These are phyloP conservation scores for Globisporangium paddicum DNA, from an alignment of 352 stramenopile genomes.

Conservation along the genomic window DNA sequence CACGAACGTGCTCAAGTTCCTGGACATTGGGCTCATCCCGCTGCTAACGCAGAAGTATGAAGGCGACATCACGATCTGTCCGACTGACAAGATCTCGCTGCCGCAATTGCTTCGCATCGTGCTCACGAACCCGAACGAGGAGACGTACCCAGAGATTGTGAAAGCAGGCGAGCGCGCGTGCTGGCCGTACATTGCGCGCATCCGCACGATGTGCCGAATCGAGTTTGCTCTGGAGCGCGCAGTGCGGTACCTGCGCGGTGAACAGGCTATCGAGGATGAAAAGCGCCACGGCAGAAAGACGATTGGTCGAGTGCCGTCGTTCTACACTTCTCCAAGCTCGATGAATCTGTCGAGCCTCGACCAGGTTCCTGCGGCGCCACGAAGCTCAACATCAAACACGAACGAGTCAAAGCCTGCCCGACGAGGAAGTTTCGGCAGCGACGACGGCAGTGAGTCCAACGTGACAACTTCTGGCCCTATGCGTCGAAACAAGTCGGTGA, in stretches of 20 bases:
- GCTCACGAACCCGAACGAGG: slow-evolving; percentile 72
- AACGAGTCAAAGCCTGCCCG: not conserved
- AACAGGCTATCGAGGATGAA: slow-evolving; percentile 81
- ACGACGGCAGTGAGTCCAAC: slow-evolving; percentile 1
- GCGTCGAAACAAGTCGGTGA: slow-evolving; percentile 69
- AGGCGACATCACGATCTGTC: slow-evolving; percentile 97
- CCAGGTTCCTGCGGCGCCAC: slow-evolving; percentile 16
- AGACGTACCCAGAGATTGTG: slow-evolving; percentile 65
- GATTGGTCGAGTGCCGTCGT: slow-evolving; percentile 77
- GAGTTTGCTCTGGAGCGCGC: slow-evolving; percentile 95
- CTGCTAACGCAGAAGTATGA: slow-evolving; percentile 94
- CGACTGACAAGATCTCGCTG: slow-evolving; percentile 87
- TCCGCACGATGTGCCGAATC: slow-evolving; percentile 95
- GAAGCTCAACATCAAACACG: slow-evolving; percentile 13
- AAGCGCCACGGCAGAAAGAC: slow-evolving; percentile 61
- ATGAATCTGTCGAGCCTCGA: slow-evolving; percentile 81
- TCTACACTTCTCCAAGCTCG: slow-evolving; percentile 84
- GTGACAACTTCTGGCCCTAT: slow-evolving; percentile 18
- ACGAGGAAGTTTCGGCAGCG: slow-evolving; percentile 12
- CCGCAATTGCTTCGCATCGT: slow-evolving; percentile 72
- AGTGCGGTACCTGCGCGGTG: slow-evolving; percentile 72
- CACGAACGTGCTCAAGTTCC: slow-evolving; percentile 76
- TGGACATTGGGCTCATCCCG: slow-evolving; percentile 78
- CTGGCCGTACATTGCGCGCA: slow-evolving; percentile 93
- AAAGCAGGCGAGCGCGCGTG: slow-evolving; percentile 89